A percentile compares a stretch with the other conserved stretches of the same genome.
Conservation (phyloP, 306 rosid species). For the Ceratonia siliqua region DNA sequence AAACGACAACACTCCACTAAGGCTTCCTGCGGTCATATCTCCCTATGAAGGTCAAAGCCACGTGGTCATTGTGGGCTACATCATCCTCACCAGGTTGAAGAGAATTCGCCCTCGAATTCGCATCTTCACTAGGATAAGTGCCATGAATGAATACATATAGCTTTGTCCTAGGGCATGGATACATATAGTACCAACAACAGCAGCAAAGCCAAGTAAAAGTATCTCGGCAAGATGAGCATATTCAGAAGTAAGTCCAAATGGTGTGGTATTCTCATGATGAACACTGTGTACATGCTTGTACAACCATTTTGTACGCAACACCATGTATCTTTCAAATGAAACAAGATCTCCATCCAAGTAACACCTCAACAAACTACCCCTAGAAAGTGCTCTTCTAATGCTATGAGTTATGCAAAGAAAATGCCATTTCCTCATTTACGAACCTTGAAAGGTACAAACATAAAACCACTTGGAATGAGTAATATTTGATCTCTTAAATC, state of each 20-base stretch:
- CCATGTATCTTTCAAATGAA: constrained; percentile 89
- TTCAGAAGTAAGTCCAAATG: constrained; percentile 94
- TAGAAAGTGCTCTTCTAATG: constrained; percentile 95
- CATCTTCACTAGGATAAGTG: no score
- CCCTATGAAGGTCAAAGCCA: no score
- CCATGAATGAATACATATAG: no score
- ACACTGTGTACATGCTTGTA: constrained; percentile 95
- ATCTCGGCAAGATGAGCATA: constrained; percentile 99
- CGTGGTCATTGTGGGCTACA: no score
- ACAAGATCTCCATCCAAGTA: constrained; percentile 82
- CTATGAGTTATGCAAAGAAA: constrained; percentile 87
- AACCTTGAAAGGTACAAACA: constrained; percentile 91
- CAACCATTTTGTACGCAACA: constrained; percentile 94
- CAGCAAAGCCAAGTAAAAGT: constrained; percentile 96
- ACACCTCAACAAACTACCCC: constrained; percentile 85
- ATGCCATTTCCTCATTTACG: constrained; percentile 93
- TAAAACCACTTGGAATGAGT: constrained; percentile 86
- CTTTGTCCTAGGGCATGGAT: no score
- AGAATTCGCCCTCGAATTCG: no score
- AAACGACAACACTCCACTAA: no score
- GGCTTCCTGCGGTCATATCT: no score
- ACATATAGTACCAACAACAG: constrained; percentile 90
- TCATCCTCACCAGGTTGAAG: no score
- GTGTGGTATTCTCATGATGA: constrained; percentile 98
- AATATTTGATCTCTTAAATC: constrained; percentile 72